Base-by-base conservation (phyloP, 345 rosid species). In the Clausena lansium region DNA sequence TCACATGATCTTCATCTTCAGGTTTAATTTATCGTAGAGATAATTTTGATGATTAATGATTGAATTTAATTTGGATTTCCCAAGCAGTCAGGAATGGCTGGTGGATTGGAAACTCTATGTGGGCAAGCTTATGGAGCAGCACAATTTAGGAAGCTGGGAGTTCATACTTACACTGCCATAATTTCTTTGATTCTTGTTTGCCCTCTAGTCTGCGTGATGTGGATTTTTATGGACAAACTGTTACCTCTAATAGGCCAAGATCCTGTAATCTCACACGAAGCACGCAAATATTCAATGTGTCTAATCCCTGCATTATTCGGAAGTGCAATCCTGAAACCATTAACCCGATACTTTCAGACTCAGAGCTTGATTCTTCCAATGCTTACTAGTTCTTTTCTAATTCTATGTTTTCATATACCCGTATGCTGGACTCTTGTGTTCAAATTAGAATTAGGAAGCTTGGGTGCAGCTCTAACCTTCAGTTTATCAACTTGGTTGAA, bases 401-500 rank as follows among this genome's bases (percentile, higher is more conserved):
- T 78, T 55, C 55, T 85, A 3, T 83, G 80, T 11, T 67, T 83
- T 65, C 85, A 87, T 32, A 57, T 78, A 10, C 82, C 83, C 11
- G 52, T 80, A 2, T 85, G 88, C 61, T 87, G 90, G 90, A 50
- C 61, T 72, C 77, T 87, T 14, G 84, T 85, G 47, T 87, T 71
- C 47, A 77, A 75, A 75, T 57, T 80, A 22, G 71, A 63, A 38
- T 25, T 87, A 0, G 87, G 88, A 60, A 78, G 50, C 62, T 20
- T 28, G 9, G 88, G 92, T 35, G 84, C 89, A 4, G 90, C 90
- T 8, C 8, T 89, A 50, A 82, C 90, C 14, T 79, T 81, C 63
- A 67, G 87, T 74, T 15, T 89, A 7, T 86, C 90, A 5, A 86
- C 84, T 41, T 87, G 89, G 88, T 61, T 87, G 55, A 83, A 86